Percentiles rank a stretch among this genome's conserved stretches.
Evolutionary conservation across 306 rosid species (phyloP).

Genomic region (Casuarina glauca): DNA sequence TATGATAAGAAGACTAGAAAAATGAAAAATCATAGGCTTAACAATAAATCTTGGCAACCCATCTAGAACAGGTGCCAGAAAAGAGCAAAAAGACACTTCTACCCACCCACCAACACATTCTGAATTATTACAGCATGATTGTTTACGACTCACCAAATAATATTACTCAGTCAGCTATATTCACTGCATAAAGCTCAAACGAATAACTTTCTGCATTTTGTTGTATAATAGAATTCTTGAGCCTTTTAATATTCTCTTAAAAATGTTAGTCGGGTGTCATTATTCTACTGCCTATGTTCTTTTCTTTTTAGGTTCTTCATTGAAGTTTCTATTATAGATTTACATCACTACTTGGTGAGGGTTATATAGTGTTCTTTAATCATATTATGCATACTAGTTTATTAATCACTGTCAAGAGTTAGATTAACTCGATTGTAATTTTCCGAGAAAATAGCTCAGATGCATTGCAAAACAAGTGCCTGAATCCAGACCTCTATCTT

Average conservation of each 20-base stretch:
- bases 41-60: neutral
- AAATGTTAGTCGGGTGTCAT: neutral
- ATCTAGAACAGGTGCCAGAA: neutral
- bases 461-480: neutral
- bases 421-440: neutral
- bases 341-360: neutral
- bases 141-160: too few species aligned
- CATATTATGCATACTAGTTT: neutral
- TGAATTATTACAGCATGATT: too few species aligned
- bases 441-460: neutral
- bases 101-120: too few species aligned
- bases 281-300: neutral
- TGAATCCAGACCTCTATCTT: neutral
- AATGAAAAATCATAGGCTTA: neutral
- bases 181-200: neutral
- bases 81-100: too few species aligned
- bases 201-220: neutral
- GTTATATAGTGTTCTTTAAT: neutral
- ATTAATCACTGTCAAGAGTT: neutral
- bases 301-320: neutral
- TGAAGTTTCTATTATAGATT: neutral
- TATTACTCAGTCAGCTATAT: too few species aligned
- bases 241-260: neutral
- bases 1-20: neutral
- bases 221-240: neutral